Conservation (phyloP, 306 rosid genomes). For the Vigna nakashimae region DNA sequence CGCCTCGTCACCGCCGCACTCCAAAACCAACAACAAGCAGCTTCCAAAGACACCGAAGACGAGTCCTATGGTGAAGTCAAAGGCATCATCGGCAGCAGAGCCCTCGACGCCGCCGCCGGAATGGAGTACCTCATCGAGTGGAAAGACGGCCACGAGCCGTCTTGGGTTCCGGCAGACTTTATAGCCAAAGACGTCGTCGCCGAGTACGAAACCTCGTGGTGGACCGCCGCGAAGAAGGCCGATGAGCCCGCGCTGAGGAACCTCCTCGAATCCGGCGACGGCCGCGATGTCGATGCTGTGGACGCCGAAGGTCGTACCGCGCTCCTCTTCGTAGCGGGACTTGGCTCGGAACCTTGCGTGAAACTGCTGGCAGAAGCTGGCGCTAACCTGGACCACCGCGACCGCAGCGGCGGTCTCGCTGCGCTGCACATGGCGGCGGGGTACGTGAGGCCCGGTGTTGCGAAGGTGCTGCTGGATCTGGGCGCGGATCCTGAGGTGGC, state of each 20-base stretch:
- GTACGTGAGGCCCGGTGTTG: slow-evolving; percentile 68
- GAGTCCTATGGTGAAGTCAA: slow-evolving; percentile 79
- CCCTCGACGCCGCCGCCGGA: slow-evolving; percentile 49
- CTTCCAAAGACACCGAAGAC: slow-evolving; percentile 48
- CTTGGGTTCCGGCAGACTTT: slow-evolving; percentile 81
- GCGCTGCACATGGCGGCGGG: slow-evolving; percentile 92
- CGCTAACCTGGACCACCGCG: slow-evolving; percentile 62
- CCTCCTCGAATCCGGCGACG: slow-evolving; percentile 56
- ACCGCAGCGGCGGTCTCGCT: slow-evolving; percentile 64
- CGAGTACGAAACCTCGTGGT: slow-evolving; percentile 88
- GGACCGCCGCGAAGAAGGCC: slow-evolving; percentile 88
- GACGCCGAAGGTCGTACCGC: slow-evolving; percentile 82
- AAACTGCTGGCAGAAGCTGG: slow-evolving; percentile 65
- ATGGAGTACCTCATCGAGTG: slow-evolving; percentile 88
- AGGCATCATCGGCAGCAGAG: slow-evolving; percentile 80
- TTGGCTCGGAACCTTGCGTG: slow-evolving; percentile 78
- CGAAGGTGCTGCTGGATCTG: slow-evolving; percentile 56
- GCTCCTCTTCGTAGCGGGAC: slow-evolving; percentile 71
- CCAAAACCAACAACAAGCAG: slow-evolving; percentile 52
- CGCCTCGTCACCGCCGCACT: slow-evolving; percentile 41
- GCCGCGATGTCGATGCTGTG: slow-evolving; percentile 73
- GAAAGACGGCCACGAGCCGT: slow-evolving; percentile 85
- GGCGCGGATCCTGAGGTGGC: slow-evolving; percentile 74
- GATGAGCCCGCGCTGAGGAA: slow-evolving; percentile 53
- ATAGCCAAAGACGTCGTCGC: slow-evolving; percentile 81